Evolutionary conservation across 177 flowering plant genomes (phyloP), one percentile per base, ranked within the genome.

Genomic region (Vitis hybrid): DNA sequence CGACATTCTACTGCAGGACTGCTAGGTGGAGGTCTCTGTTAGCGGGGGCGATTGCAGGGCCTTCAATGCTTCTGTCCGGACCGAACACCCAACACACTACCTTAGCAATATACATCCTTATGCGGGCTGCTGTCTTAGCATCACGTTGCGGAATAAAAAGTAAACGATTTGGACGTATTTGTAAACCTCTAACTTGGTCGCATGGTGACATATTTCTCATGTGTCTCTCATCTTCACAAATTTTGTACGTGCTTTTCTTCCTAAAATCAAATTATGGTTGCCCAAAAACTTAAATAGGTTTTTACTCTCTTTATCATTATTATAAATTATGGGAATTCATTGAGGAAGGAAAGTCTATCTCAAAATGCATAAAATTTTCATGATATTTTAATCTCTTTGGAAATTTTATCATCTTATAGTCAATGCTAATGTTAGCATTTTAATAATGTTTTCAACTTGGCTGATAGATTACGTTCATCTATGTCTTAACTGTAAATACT

Each of bases 71-170:
- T 69, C 81, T 95, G 65, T 93, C 99, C 24, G 98, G 98, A 49
- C 76, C 84, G 18, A 75, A 83, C 65, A 87, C 94, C 11, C 90
- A 88, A 68, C 99, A 95, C 58, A 91, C 89, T 7, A 92, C 91
- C 80, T 84, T 95, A 87, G 98, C 99, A 40, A 85, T 95, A 24
- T 95, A 95, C 80, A 95, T 93, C 55, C 80, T 95, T 52, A 90
- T 95, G 98, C 94, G 99, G 13, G 99, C 99, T 73, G 88, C 93
- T 40, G 99, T 95, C 17, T 71, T 95, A 70, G 98, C 99, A 17
- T 85, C 99, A 2, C 96, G 99, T 2, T 95, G 99, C 82, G 99
- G 99, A 59, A 91, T 95, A 19, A 95, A 95, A 71, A 95, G 99
- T 82, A 85, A 85, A 69, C 80, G 90, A 35, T 93, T 93, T 84